A percentile compares a stretch with the other conserved stretches of the same genome.
These are phyloP conservation scores for Alternaria gansuensis DNA, from an alignment of 2,329 filamentous ascomycete species.

Conservation along the genomic window DNA sequence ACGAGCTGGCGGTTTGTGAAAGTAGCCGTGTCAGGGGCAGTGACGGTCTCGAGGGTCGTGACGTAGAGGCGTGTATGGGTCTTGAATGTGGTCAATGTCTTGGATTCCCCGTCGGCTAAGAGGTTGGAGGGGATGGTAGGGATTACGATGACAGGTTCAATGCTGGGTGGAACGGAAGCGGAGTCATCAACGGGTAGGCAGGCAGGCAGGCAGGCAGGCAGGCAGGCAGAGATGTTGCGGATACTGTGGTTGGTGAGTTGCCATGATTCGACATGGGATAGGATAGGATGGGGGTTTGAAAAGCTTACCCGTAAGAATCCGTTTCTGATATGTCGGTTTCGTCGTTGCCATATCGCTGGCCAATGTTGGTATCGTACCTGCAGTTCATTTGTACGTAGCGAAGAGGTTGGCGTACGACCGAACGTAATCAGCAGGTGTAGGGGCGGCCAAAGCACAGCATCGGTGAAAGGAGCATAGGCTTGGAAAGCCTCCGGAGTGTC, in stretches of 20 bases:
- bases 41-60: background rate
- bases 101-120: background rate
- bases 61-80: background rate
- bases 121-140: background rate
- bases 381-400: conserved; percentile 10
- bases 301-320: conserved; percentile 13
- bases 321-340: conserved; percentile 9
- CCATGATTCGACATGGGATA: background rate
- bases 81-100: background rate
- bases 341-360: conserved; percentile 10
- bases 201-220: conserved; percentile 11
- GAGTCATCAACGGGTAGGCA: background rate
- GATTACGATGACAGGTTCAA: background rate
- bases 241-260: background rate
- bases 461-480: conserved; percentile 15
- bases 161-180: background rate
- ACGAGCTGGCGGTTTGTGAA: background rate
- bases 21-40: background rate
- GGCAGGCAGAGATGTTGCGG: background rate
- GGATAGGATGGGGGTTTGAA: background rate
- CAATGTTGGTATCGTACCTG: conserved; percentile 19
- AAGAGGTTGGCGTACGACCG: conserved; percentile 28
- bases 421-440: conserved; percentile 28
- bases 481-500: conserved; percentile 30
- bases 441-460: conserved; percentile 22